phyloP scores from a whole-genome alignment of 805 yeast genomes.

The Monosporozyma yasuniensis region DNA sequence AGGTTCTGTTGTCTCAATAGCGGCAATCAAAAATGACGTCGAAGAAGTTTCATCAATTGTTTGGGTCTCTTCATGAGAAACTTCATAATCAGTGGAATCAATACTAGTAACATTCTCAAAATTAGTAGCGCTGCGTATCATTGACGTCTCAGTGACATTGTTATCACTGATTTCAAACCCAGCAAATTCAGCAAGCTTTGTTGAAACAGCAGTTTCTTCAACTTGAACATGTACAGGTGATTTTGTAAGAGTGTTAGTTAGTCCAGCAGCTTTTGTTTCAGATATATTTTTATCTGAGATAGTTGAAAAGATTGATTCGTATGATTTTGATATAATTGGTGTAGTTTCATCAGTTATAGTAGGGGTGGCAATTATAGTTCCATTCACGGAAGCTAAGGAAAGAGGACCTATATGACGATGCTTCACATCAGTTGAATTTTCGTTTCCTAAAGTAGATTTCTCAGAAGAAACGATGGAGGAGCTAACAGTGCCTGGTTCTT shows the following conservation, averaged over 20 bases:
- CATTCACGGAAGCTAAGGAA: no score
- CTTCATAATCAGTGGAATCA: not conserved
- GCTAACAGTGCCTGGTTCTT: not conserved
- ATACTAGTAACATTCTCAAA: not conserved
- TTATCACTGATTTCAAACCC: not conserved
- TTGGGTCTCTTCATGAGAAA: not conserved
- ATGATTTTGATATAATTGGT: not conserved
- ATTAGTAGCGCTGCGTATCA: not conserved
- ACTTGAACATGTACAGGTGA: not conserved
- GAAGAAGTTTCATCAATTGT: not conserved
- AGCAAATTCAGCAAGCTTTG: not conserved
- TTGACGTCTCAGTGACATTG: not conserved
- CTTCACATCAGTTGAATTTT: no score
- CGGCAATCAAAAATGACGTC: not conserved
- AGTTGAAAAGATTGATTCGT: no score
- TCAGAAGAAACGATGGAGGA: not conserved
- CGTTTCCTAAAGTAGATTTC: no score
- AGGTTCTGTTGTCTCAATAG: not conserved
- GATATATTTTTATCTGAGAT: no score
- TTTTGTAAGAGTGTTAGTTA: no score
- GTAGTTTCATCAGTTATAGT: no score
- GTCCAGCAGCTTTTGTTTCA: no score
- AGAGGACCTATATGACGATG: no score
- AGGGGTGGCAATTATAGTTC: no score
- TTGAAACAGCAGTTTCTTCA: not conserved